phyloP scores from a whole-genome alignment of 2,329 filamentous ascomycete species.

The Epichloe gansuensis region DNA sequence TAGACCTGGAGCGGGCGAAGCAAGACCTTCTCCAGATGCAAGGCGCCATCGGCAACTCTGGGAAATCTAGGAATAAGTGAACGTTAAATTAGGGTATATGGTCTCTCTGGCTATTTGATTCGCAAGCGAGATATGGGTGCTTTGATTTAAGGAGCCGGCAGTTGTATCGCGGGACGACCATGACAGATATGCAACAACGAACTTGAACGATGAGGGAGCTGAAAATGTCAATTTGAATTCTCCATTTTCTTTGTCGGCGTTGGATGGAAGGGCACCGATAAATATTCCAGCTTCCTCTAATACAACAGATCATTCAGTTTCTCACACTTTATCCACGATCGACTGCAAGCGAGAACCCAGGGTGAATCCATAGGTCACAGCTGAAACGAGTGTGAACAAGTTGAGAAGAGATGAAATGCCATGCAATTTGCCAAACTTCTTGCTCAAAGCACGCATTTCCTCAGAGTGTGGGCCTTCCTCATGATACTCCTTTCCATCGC shows the following conservation, averaged over 20 bases:
- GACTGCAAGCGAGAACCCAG: conserved; percentile 51
- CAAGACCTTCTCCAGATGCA: conserved; percentile 30
- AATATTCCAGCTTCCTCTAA: background rate
- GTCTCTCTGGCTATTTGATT: background rate
- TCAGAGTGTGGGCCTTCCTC: conserved; percentile 68
- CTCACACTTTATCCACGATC: conserved; percentile 12
- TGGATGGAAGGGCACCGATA: background rate
- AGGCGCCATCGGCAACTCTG: conserved; percentile 7
- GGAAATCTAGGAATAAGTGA: background rate
- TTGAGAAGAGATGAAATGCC: conserved; percentile 74
- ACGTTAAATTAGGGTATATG: background rate
- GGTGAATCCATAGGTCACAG: conserved; percentile 66
- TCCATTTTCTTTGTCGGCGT: background rate
- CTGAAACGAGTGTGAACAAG: conserved; percentile 54
- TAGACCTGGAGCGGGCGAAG: conserved; percentile 36
- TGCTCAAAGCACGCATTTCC: conserved; percentile 74
- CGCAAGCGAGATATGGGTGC: background rate
- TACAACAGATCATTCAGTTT: background rate
- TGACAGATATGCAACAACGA: background rate
- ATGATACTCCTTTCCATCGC: conserved; percentile 79
- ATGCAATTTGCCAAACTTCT: conserved; percentile 67
- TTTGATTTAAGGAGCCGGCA: background rate
- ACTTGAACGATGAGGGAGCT: background rate
- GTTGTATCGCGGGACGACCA: background rate
- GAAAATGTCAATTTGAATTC: background rate